Evolutionary conservation across 768 basidiomycete genomes (phyloP).

Genomic region (Suillus subaureus): DNA sequence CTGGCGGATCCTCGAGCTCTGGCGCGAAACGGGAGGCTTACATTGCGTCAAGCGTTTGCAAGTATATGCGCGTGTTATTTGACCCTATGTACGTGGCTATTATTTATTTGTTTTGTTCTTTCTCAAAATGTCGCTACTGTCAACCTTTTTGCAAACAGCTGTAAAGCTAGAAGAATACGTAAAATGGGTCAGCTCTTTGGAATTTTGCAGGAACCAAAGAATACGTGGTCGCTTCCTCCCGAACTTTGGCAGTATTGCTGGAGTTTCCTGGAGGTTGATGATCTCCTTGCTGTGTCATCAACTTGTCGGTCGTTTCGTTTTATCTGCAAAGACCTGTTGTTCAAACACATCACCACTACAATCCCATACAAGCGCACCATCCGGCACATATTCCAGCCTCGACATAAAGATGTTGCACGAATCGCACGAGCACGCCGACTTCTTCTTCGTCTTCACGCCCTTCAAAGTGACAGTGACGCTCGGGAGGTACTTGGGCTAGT

Average conservation of each 20-base stretch:
- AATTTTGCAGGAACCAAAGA: not conserved
- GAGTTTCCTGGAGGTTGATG: not conserved
- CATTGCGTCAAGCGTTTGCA: too few relatives aligned
- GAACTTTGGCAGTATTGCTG: not conserved
- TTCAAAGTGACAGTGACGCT: not conserved
- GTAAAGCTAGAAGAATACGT: too few relatives aligned
- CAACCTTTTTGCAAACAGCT: too few relatives aligned
- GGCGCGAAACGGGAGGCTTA: too few relatives aligned
- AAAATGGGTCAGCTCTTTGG: slow-evolving; percentile 1
- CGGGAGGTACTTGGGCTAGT: not conserved
- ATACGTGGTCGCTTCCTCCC: not conserved
- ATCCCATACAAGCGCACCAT: not conserved
- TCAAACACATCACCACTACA: not conserved
- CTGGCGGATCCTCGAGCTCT: too few relatives aligned
- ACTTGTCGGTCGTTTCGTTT: not conserved
- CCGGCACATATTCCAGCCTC: not conserved
- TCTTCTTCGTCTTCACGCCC: not conserved
- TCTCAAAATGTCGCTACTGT: too few relatives aligned
- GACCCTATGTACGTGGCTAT: too few relatives aligned
- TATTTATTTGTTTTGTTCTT: too few relatives aligned
- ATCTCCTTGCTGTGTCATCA: not conserved
- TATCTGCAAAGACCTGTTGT: not conserved
- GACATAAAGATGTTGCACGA: not conserved
- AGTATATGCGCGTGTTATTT: too few relatives aligned
- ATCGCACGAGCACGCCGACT: not conserved